Percentiles rank a stretch among this genome's conserved stretches.
Conservation (phyloP, 495 filamentous ascomycete species). For the Friedmanniomyces endolithicus region DNA sequence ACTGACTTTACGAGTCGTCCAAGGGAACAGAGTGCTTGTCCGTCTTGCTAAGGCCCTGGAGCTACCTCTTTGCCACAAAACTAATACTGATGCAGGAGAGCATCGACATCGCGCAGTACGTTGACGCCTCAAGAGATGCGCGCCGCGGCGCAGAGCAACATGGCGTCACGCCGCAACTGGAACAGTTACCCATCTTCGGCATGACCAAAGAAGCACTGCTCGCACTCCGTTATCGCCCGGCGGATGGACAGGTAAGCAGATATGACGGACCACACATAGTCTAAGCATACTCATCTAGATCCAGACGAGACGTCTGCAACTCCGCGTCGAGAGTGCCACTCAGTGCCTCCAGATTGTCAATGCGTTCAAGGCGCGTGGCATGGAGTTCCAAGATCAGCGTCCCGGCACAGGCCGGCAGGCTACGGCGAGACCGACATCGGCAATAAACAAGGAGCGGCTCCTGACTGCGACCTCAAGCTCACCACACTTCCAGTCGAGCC, state of each 20-base stretch:
- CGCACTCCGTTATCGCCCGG: constrained; percentile 9
- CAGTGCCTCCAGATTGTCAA: constrained; percentile 4
- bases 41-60: neutral
- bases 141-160: neutral
- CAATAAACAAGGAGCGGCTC: neutral
- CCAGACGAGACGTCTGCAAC: constrained; percentile 14
- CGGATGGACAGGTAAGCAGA: constrained; percentile 4
- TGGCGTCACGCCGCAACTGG: neutral
- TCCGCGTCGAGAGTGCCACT: constrained; percentile 4
- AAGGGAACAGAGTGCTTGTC: constrained; percentile 7
- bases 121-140: constrained; percentile 3
- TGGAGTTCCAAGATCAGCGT: constrained; percentile 12
- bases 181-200: constrained; percentile 18
- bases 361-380: constrained; percentile 11
- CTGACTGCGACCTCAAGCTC: constrained; percentile 2
- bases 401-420: neutral
- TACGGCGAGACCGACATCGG: neutral
- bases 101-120: constrained; percentile 2
- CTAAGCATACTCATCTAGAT: no score
- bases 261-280: neutral
- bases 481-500: neutral
- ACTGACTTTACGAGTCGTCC: constrained; percentile 8
- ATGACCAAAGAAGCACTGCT: constrained; percentile 14
- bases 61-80: neutral
- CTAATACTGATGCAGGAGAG: constrained; percentile 12